phyloP scores from a whole-genome alignment of 495 filamentous ascomycete genomes.

The Bacidia gigantensis region DNA sequence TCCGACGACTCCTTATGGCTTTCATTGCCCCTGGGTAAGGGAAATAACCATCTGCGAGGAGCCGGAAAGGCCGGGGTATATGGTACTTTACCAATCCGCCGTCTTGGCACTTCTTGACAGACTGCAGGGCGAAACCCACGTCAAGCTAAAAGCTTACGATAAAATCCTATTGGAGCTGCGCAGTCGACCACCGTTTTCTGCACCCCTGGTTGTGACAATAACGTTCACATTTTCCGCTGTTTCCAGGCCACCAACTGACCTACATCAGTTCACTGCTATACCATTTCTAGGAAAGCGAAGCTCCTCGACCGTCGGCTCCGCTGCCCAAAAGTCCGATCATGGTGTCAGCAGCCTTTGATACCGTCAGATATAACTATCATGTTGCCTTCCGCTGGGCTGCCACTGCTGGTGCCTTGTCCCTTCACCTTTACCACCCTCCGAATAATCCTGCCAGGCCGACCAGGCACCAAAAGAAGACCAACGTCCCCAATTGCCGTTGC shows the following conservation, averaged over 20 bases:
- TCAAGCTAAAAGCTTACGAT: background rate
- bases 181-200: background rate
- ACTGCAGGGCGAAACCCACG: background rate
- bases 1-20: no score
- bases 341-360: background rate
- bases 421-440: background rate
- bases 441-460: background rate
- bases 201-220: background rate
- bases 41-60: no score
- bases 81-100: no score
- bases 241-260: background rate
- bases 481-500: background rate
- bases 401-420: background rate
- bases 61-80: no score
- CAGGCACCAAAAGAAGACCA: background rate
- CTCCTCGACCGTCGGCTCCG: background rate
- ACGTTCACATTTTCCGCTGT: background rate
- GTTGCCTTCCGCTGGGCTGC: background rate
- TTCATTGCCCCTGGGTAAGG: no score
- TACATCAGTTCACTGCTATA: background rate
- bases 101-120: background rate
- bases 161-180: background rate
- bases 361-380: background rate
- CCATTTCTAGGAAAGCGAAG: background rate
- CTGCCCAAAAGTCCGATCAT: background rate